Conservation (phyloP, 2,329 filamentous ascomycete genomes). For the Ascocoryne sarcoides region DNA sequence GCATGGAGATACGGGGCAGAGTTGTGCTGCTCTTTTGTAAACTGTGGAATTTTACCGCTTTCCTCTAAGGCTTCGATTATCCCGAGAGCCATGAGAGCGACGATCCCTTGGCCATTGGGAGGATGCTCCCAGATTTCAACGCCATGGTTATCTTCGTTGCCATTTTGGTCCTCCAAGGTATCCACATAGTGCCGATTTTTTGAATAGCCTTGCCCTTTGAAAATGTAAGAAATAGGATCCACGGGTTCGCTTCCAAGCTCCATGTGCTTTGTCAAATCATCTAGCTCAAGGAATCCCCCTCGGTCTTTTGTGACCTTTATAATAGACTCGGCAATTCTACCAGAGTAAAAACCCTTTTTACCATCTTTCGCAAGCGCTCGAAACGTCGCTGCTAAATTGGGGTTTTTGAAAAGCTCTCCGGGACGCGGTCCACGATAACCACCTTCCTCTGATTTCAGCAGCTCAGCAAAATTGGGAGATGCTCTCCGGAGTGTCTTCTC, state of each 20-base stretch:
- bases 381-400: conserved; percentile 73
- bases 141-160: conserved; percentile 37
- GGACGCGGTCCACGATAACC: conserved; percentile 66
- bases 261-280: conserved; percentile 72
- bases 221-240: conserved; percentile 75
- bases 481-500: conserved; percentile 59
- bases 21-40: conserved; percentile 68
- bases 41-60: conserved; percentile 63
- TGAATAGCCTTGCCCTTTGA: conserved; percentile 55
- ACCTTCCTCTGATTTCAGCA: conserved; percentile 72
- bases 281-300: conserved; percentile 69
- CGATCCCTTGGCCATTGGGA: conserved; percentile 91
- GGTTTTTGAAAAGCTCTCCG: conserved; percentile 86
- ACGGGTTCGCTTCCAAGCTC: conserved; percentile 68
- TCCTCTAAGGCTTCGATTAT: conserved; percentile 82
- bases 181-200: conserved; percentile 36
- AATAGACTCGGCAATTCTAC: conserved; percentile 71
- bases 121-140: conserved; percentile 94
- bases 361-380: conserved; percentile 67
- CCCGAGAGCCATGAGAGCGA: conserved; percentile 87
- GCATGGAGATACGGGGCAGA: conserved; percentile 73
- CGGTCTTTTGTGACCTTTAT: conserved; percentile 67
- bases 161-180: conserved; percentile 31
- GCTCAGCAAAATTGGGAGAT: conserved; percentile 79
- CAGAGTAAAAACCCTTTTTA: conserved; percentile 86